phyloP scores from a whole-genome alignment of 176 grass and related monocot genomes.

The Carex cristatella region DNA sequence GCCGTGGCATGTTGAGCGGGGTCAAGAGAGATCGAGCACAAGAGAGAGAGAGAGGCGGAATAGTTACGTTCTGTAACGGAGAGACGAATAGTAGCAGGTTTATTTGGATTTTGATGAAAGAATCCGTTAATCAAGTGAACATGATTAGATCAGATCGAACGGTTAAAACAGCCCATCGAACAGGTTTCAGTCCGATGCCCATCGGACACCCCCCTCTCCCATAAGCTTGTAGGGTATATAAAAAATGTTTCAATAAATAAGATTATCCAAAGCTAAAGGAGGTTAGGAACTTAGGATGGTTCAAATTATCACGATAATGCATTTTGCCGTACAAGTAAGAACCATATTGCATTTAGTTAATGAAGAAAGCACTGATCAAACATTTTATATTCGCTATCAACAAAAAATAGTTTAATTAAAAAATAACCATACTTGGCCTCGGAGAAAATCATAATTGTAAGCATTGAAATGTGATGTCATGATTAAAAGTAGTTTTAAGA shows the following conservation, averaged over 20 bases:
- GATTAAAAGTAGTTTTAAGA: slow-evolving; percentile 28
- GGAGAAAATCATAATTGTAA: slow-evolving; percentile 4
- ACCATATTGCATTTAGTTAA: background rate
- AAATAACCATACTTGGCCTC: background rate
- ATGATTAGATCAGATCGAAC: no score
- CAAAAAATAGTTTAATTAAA: background rate
- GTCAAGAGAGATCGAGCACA: no score
- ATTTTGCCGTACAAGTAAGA: slow-evolving; percentile 10
- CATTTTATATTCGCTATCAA: slow-evolving; percentile 13
- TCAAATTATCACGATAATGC: background rate
- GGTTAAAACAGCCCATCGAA: no score
- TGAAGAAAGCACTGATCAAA: background rate
- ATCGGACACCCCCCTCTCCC: no score
- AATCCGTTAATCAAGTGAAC: no score
- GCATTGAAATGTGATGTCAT: slow-evolving; percentile 14
- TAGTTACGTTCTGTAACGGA: no score
- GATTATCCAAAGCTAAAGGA: background rate
- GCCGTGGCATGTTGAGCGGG: no score
- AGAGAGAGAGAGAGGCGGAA: no score
- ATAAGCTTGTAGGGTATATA: background rate
- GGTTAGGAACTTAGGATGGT: background rate
- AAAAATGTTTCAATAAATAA: slow-evolving; percentile 1
- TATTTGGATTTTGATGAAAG: no score
- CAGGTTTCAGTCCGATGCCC: no score
- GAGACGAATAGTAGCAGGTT: no score